Percentiles rank a stretch among this genome's conserved stretches.
phyloP scores from a whole-genome alignment of 1,139 yeast species.

The Blastobotrys capitulatus region DNA sequence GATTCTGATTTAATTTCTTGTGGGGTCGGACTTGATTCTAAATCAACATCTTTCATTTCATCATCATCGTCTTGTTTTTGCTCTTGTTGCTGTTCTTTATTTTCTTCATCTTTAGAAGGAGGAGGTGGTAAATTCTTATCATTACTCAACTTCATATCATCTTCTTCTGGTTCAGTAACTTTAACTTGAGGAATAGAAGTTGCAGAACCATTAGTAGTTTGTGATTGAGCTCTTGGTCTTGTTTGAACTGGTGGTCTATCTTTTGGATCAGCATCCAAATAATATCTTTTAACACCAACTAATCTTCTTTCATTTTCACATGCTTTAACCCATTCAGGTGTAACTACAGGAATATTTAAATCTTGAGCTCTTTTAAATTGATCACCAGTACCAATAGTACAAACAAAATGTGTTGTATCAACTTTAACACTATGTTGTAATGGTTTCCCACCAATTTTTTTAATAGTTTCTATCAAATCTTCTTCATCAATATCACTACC shows the following conservation, averaged over 20 bases:
- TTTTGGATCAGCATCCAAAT: slow-evolving; percentile 38
- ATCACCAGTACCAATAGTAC: slow-evolving; percentile 61
- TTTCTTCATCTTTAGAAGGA: neutral
- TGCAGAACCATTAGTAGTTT: slow-evolving; percentile 19
- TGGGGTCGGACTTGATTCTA: neutral
- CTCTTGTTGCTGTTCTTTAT: neutral
- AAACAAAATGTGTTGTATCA: slow-evolving; percentile 91
- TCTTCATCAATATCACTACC: slow-evolving; percentile 44
- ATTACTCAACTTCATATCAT: neutral
- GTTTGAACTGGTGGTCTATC: slow-evolving; percentile 30
- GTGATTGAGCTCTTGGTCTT: slow-evolving; percentile 27
- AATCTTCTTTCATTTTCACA: slow-evolving; percentile 86
- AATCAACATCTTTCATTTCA: neutral
- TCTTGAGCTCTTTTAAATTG: slow-evolving; percentile 77
- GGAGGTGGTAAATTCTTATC: neutral
- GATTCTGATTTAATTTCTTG: slow-evolving; percentile 14
- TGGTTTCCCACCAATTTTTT: slow-evolving; percentile 78
- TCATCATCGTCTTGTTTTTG: neutral
- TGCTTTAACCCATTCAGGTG: slow-evolving; percentile 97
- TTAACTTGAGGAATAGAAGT: neutral
- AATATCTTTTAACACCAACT: slow-evolving; percentile 80
- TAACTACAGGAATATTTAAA: slow-evolving; percentile 84
- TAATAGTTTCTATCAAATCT: slow-evolving; percentile 61
- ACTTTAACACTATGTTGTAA: slow-evolving; percentile 68
- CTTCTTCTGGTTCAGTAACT: slow-evolving; percentile 13